Base-by-base conservation (phyloP, 345 rosid species). In the Brassica incana region DNA sequence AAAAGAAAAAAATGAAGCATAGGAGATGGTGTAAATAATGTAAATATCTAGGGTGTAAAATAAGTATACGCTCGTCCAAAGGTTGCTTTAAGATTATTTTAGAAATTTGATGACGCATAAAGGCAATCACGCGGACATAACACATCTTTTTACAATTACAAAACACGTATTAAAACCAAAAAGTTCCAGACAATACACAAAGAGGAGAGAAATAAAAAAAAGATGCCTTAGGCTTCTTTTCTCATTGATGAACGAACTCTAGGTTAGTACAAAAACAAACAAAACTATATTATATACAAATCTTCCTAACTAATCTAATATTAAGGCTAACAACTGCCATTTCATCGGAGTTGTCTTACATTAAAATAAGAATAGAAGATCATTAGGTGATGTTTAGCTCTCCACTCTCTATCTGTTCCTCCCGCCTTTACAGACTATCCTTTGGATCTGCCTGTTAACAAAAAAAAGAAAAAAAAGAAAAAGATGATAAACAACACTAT, bases 221-320 rank as follows among this genome's bases (percentile, higher is more conserved):
- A 73, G 48, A 73, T 32, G 65, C 78, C 82, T 74, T 74, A 1
- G 71, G 71, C 75, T 25, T 79, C 78, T 68, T 79, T 67, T 61
- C 65, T 63, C 35, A 80, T 79, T 67, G 58, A 74, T 50, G 65
- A 48, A 48, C 45, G 65, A 48, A 48, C 45, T 30, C 40, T 71
- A 18, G 70, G 5, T 50, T 50, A 48, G 12, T 20, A 30, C 64
- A 65, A 62, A 25, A 38, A 5, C 0, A 16, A 61, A 29, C 61
- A 73, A 68, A 72, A 56, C 48, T 56, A 54, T 66, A 23, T 68
- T 74, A 62, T 36, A 9, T 50, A 35, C 68, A 67, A 60, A 45
- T 74, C 33, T 40, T 30, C 29, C 48, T 29, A 75, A 32, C 72
- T 75, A 64, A 67, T 58, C 73, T 56, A 58, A 32, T 63, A 25